Evolutionary conservation across 2,329 filamentous ascomycete species (phyloP).

Genomic region (Scedosporium aurantiacum): DNA sequence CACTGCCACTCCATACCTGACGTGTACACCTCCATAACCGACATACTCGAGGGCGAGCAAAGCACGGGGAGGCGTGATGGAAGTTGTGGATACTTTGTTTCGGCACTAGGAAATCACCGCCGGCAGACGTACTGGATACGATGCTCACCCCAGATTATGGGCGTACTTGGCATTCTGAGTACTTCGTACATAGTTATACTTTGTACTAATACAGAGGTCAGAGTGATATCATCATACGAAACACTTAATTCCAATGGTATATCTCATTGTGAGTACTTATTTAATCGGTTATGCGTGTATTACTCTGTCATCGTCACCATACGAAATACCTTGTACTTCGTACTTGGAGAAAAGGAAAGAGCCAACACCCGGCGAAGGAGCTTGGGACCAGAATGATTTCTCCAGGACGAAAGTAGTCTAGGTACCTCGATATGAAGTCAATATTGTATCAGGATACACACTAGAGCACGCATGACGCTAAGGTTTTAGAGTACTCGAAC

Average conservation of each 20-base stretch:
- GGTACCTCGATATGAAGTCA: not conserved
- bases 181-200: not conserved
- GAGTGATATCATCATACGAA: no score
- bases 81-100: not conserved
- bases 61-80: not conserved
- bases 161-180: not conserved
- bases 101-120: not conserved
- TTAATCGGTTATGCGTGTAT: no score
- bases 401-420: no score
- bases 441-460: not conserved
- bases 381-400: no score
- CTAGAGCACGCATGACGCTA: not conserved
- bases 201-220: no score
- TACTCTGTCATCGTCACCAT: no score
- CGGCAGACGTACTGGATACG: not conserved
- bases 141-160: not conserved
- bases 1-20: not conserved
- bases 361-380: no score
- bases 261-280: no score
- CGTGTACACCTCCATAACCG: not conserved
- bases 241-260: no score
- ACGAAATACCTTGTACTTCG: no score
- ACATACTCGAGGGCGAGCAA: not conserved
- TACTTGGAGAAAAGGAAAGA: no score
- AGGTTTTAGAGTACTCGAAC: not conserved